A percentile compares a stretch with the other conserved stretches of the same genome.
These are phyloP conservation scores for Gyromitra esculenta DNA, from an alignment of 2,329 filamentous ascomycete genomes.

Conservation along the genomic window DNA sequence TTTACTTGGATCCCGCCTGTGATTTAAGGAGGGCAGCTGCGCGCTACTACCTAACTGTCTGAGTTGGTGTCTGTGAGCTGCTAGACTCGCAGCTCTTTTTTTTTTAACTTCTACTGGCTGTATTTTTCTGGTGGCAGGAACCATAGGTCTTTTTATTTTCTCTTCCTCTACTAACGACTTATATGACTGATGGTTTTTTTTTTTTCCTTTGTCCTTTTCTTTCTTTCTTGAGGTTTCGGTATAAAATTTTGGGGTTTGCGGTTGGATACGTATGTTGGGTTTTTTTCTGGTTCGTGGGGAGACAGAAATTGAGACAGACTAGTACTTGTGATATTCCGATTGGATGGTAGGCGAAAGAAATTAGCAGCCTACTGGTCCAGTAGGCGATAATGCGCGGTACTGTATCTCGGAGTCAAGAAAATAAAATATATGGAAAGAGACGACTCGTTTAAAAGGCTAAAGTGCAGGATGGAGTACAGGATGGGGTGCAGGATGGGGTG, in stretches of 20 bases:
- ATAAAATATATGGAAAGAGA: slow-evolving; percentile 21
- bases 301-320: slow-evolving; percentile 1
- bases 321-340: background rate
- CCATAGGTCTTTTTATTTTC: slow-evolving; percentile 5
- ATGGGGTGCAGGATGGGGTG: slow-evolving; percentile 11
- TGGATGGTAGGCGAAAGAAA: background rate
- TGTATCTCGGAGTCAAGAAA: slow-evolving; percentile 19
- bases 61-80: background rate
- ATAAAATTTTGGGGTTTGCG: background rate
- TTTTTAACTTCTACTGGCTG: background rate
- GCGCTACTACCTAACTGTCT: background rate
- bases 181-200: slow-evolving; percentile 31
- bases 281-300: background rate
- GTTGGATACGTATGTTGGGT: background rate
- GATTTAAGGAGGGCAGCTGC: background rate
- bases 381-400: slow-evolving; percentile 8
- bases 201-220: slow-evolving; percentile 13
- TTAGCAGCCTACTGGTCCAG: background rate
- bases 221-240: background rate
- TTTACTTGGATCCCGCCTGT: slow-evolving; percentile 1
- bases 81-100: background rate
- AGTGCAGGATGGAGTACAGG: slow-evolving; percentile 7
- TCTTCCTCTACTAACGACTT: slow-evolving; percentile 22
- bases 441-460: background rate
- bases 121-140: background rate